Evolutionary conservation across 352 stramenopile species (phyloP).

Genomic region (Thalassiosira pacifica): DNA sequence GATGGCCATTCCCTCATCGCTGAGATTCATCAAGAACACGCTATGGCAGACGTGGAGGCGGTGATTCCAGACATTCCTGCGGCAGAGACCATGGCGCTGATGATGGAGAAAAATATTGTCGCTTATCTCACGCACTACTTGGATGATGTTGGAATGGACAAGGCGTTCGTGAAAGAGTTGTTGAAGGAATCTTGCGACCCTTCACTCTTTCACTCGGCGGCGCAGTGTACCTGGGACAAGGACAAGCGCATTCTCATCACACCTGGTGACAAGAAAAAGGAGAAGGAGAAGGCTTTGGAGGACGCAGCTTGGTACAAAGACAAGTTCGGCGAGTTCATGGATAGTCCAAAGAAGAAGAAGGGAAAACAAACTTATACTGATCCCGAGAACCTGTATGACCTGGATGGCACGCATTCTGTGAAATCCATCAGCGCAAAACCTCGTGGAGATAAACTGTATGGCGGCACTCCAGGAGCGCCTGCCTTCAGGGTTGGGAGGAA

Average conservation of each 20-base stretch:
- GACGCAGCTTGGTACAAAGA: not conserved
- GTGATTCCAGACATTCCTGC: not conserved
- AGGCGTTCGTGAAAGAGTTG: not conserved
- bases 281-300: not conserved
- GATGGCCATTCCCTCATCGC: not conserved
- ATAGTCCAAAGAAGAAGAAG: not conserved
- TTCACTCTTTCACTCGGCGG: not conserved
- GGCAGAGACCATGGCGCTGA: not conserved
- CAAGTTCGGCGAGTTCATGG: not conserved
- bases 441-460: no score
- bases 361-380: no score
- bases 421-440: not conserved
- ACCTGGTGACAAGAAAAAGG: not conserved
- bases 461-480: no score
- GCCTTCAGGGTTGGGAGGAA: no score
- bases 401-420: not conserved
- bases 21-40: not conserved
- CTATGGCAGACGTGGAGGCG: not conserved
- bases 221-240: not conserved
- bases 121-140: not conserved
- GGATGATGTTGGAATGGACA: not conserved
- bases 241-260: not conserved
- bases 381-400: not conserved
- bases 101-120: not conserved
- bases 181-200: not conserved